Evolutionary conservation across 1,284 basidiomycete genomes (phyloP).

Genomic region (Naganishia sp.): DNA sequence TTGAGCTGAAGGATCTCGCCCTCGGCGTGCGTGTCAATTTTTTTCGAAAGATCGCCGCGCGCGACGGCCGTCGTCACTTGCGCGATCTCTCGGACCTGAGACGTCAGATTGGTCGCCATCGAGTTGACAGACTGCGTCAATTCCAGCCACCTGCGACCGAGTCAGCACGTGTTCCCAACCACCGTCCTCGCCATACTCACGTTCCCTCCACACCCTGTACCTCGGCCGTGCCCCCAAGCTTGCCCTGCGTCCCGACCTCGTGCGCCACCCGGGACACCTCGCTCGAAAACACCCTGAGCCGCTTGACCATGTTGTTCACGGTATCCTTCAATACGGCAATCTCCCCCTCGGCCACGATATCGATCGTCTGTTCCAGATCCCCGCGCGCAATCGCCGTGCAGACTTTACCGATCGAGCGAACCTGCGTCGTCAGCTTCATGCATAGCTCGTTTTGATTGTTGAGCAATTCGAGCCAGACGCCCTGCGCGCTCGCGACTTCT

Average conservation of each 20-base stretch:
- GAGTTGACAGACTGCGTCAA: conserved; percentile 15
- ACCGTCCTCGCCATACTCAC: conserved; percentile 7
- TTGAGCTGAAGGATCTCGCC: conserved; percentile 95
- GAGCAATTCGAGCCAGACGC: conserved; percentile 90
- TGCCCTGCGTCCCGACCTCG: conserved; percentile 88
- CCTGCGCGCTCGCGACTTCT: conserved; percentile 88
- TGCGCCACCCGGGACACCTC: conserved; percentile 94
- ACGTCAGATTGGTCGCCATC: conserved; percentile 69
- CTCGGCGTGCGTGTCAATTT: conserved; percentile 91
- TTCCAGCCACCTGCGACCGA: background rate
- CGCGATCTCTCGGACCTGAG: conserved; percentile 96
- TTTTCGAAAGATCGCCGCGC: conserved; percentile 82
- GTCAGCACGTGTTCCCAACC: background rate
- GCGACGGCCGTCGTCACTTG: conserved; percentile 97
- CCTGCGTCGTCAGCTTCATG: conserved; percentile 88
- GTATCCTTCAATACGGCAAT: conserved; percentile 80
- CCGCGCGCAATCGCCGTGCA: conserved; percentile 67
- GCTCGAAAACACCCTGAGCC: conserved; percentile 84
- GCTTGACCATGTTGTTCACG: conserved; percentile 76
- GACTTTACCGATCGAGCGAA: conserved; percentile 85
- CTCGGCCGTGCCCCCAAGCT: conserved; percentile 85
- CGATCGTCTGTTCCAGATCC: conserved; percentile 60
- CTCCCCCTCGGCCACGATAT: conserved; percentile 82
- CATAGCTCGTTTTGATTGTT: conserved; percentile 86
- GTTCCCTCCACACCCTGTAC: conserved; percentile 86